Conservation (phyloP, 768 basidiomycete species). For the Termitomyces sp. region DNA sequence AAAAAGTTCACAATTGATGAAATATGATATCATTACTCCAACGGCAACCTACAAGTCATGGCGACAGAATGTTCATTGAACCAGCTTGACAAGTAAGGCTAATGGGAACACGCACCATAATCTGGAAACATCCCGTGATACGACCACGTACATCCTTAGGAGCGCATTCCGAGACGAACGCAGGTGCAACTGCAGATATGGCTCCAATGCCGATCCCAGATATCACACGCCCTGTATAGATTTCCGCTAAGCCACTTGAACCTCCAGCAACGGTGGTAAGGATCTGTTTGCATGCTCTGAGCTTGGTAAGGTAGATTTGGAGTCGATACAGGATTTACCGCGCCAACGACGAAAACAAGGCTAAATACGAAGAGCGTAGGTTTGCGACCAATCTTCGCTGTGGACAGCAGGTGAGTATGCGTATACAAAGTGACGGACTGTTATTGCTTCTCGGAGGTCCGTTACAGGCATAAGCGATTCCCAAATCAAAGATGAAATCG, state of each 20-base stretch:
- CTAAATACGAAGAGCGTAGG: conserved; percentile 56
- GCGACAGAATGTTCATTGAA: not conserved
- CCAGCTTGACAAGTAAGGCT: not conserved
- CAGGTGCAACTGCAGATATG: conserved; percentile 76
- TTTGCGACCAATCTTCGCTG: conserved; percentile 66
- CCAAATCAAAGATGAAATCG: not conserved
- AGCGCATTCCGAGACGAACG: conserved; percentile 83
- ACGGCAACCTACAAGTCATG: conserved; percentile 44
- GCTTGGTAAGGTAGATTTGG: not conserved
- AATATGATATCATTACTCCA: conserved; percentile 85
- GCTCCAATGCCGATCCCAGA: conserved; percentile 80
- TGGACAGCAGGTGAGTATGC: not conserved
- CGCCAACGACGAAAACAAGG: conserved; percentile 65
- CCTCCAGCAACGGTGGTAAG: conserved; percentile 65
- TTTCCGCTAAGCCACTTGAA: conserved; percentile 56
- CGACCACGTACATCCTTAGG: conserved; percentile 85
- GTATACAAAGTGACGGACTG: not conserved
- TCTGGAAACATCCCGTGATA: conserved; percentile 82
- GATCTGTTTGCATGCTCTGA: conserved; percentile 35
- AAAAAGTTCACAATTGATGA: conserved; percentile 59
- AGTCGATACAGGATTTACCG: conserved; percentile 36
- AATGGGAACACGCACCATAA: conserved; percentile 46
- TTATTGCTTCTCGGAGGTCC: not conserved
- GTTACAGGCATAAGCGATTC: not conserved
- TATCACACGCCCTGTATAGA: conserved; percentile 78